Percentiles rank a stretch among this genome's conserved stretches.
These are phyloP conservation scores for Xylaria palmicola DNA, from an alignment of 495 filamentous ascomycete species.

Conservation along the genomic window DNA sequence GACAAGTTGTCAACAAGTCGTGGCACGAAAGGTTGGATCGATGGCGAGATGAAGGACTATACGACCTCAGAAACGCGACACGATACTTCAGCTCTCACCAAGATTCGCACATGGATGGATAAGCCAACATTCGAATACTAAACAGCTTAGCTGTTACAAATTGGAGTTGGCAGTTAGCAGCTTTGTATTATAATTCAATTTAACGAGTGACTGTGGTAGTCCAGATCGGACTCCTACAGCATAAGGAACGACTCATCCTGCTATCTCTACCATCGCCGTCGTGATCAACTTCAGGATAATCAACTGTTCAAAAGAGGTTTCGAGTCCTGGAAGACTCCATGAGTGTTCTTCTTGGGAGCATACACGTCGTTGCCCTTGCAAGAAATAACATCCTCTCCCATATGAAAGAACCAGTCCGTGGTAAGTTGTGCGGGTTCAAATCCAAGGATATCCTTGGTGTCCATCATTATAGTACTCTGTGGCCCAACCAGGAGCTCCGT, in stretches of 20 bases:
- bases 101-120: constrained; percentile 28
- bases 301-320: constrained; percentile 6
- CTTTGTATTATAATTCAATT: neutral
- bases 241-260: constrained; percentile 1
- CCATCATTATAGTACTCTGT: constrained; percentile 8
- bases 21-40: constrained; percentile 33
- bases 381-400: constrained; percentile 12
- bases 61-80: constrained; percentile 32
- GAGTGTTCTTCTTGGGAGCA: constrained; percentile 5
- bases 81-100: constrained; percentile 30
- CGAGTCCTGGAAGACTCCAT: constrained; percentile 8
- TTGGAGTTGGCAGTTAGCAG: neutral
- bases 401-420: neutral
- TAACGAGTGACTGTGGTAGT: neutral
- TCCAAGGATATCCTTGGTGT: constrained; percentile 7
- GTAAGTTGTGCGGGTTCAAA: neutral
- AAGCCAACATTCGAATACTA: constrained; percentile 17
- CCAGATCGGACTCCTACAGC: neutral
- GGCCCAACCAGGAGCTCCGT: no score
- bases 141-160: constrained; percentile 1
- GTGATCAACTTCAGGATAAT: neutral
- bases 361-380: constrained; percentile 10
- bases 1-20: constrained; percentile 22
- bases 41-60: constrained; percentile 29
- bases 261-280: neutral